Conservation (phyloP, 345 rosid species). For the Corymbia maculata region DNA sequence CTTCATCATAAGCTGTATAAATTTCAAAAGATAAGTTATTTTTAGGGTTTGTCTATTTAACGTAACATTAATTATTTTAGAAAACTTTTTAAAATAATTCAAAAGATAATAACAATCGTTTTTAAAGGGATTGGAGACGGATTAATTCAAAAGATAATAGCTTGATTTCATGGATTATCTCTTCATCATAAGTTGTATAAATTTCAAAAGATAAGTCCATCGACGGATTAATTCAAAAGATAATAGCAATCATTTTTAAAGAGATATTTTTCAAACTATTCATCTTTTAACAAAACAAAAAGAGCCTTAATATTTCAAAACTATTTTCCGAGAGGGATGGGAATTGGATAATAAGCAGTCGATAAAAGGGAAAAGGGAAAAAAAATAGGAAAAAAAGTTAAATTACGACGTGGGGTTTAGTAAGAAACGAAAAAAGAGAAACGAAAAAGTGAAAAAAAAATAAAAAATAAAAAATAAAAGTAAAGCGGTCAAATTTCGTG, state of each 20-base stretch:
- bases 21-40: not conserved
- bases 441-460: not conserved
- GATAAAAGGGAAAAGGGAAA: too few relatives aligned
- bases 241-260: accelerated
- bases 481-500: not conserved
- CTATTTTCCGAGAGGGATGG: not conserved
- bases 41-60: not conserved
- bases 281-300: accelerated
- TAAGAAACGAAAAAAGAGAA: not conserved
- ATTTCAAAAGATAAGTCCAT: too few relatives aligned
- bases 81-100: not conserved
- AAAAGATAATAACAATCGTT: not conserved
- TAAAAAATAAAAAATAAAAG: not conserved
- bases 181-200: too few relatives aligned
- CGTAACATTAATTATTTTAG: too few relatives aligned
- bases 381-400: not conserved
- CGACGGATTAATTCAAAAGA: not conserved
- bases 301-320: accelerated
- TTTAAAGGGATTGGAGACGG: not conserved
- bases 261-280: not conserved
- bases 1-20: not conserved
- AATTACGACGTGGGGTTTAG: not conserved
- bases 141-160: not conserved
- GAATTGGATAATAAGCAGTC: not conserved
- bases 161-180: too few relatives aligned